phyloP scores from a whole-genome alignment of 139 green algal species.

The Yamagishiella unicocca region DNA sequence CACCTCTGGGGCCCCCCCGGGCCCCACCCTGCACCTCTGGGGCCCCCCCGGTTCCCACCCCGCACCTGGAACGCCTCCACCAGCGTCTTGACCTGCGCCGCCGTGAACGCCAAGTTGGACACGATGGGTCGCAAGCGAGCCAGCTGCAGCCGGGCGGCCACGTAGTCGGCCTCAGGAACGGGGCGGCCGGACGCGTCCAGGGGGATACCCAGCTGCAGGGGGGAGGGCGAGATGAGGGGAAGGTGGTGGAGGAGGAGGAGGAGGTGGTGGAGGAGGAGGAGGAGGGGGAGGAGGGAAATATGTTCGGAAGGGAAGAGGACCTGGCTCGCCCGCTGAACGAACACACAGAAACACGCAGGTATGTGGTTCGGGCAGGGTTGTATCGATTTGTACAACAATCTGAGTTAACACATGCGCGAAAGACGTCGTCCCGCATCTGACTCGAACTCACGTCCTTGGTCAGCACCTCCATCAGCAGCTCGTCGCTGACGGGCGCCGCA shows the following conservation, averaged over 20 bases:
- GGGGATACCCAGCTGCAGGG: slow-evolving; percentile 45
- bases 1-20: too few species aligned
- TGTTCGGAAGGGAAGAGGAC: too few species aligned
- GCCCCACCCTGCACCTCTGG: background rate
- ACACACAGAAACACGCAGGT: too few species aligned
- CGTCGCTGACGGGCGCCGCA: background rate
- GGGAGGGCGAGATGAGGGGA: background rate
- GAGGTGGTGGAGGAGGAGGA: background rate
- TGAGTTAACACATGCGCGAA: too few species aligned
- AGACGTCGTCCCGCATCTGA: too few species aligned
- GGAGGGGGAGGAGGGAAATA: background rate
- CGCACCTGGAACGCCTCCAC: slow-evolving; percentile 52
- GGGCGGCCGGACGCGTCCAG: background rate
- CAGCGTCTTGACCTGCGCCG: slow-evolving; percentile 49
- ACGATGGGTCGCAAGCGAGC: slow-evolving; percentile 23
- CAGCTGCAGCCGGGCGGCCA: background rate
- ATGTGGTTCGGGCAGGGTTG: too few species aligned
- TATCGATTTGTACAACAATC: too few species aligned
- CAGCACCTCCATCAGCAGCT: slow-evolving; percentile 5
- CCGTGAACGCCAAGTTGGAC: slow-evolving; percentile 26
- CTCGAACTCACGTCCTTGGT: slow-evolving; percentile 16
- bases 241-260: background rate
- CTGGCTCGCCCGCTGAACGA: too few species aligned
- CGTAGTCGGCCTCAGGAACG: background rate
- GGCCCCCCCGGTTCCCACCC: background rate